Evolutionary conservation across 1,284 basidiomycete genomes (phyloP).

Genomic region (Thelephora terrestris): DNA sequence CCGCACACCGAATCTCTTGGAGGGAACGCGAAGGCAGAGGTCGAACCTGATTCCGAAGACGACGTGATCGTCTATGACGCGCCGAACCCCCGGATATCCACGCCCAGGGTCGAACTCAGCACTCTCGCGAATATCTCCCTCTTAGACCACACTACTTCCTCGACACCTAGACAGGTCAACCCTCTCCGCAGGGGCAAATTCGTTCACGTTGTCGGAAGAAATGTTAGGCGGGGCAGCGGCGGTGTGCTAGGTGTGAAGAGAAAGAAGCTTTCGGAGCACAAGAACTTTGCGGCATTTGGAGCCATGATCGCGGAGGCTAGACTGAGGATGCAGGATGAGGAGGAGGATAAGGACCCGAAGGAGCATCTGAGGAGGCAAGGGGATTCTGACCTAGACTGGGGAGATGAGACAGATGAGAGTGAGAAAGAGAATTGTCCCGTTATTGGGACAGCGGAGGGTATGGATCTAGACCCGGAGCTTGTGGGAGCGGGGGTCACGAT

Average conservation of each 20-base stretch:
- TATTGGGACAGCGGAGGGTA: constrained; percentile 32
- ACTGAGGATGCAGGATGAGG: constrained; percentile 27
- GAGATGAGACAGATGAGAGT: constrained; percentile 29
- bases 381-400: constrained; percentile 70
- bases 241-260: background rate
- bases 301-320: constrained; percentile 47
- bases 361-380: constrained; percentile 43
- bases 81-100: constrained; percentile 24
- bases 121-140: constrained; percentile 8
- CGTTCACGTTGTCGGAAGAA: background rate
- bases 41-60: constrained; percentile 19
- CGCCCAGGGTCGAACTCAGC: background rate
- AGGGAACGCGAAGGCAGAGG: background rate
- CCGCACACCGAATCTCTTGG: background rate
- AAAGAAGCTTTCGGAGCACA: constrained; percentile 9
- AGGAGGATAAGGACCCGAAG: constrained; percentile 26
- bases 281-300: constrained; percentile 39
- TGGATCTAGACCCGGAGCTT: constrained; percentile 49
- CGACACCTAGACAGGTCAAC: constrained; percentile 8
- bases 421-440: constrained; percentile 23
- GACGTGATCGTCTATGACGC: constrained; percentile 33
- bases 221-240: no score
- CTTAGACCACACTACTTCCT: constrained; percentile 15
- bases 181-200: background rate
- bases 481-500: constrained; percentile 28